Conservation (phyloP, 1,284 basidiomycete species). For the Puccinia hordei region DNA sequence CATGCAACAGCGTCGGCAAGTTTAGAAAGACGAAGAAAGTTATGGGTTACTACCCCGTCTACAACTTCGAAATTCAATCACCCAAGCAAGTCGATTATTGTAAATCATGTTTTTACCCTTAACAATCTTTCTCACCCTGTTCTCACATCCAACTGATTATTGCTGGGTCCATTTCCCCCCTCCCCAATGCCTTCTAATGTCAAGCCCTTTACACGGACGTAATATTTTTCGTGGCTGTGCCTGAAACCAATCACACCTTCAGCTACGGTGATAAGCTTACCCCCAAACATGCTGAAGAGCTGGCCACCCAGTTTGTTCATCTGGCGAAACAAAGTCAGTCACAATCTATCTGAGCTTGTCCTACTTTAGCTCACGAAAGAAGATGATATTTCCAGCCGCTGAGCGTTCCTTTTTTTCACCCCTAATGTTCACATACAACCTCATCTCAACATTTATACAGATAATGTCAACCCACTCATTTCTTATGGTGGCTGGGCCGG, state of each 20-base stretch:
- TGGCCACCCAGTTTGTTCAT: slow-evolving; percentile 25
- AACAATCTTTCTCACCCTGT: background rate
- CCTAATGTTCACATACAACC: background rate
- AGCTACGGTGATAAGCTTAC: slow-evolving; percentile 16
- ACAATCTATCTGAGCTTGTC: background rate
- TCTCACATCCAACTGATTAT: background rate
- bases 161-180: no score
- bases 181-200: background rate
- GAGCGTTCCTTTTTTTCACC: background rate
- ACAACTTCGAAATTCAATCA: slow-evolving; percentile 29
- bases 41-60: slow-evolving; percentile 41
- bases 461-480: slow-evolving; percentile 31
- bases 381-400: background rate
- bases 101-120: slow-evolving; percentile 4
- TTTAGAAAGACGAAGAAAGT: slow-evolving; percentile 26
- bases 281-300: background rate
- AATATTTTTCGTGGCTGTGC: slow-evolving; percentile 41
- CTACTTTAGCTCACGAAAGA: background rate
- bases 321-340: slow-evolving; percentile 29
- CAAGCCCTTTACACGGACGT: slow-evolving; percentile 39
- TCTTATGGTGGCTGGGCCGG: slow-evolving; percentile 40
- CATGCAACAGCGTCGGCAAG: background rate
- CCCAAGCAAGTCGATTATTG: slow-evolving; percentile 41
- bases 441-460: background rate
- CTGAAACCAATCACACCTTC: slow-evolving; percentile 22